A percentile compares a stretch with the other conserved stretches of the same genome.
These are phyloP conservation scores for Barnettozyma pratensis DNA, from an alignment of 805 yeast genomes.

Conservation along the genomic window DNA sequence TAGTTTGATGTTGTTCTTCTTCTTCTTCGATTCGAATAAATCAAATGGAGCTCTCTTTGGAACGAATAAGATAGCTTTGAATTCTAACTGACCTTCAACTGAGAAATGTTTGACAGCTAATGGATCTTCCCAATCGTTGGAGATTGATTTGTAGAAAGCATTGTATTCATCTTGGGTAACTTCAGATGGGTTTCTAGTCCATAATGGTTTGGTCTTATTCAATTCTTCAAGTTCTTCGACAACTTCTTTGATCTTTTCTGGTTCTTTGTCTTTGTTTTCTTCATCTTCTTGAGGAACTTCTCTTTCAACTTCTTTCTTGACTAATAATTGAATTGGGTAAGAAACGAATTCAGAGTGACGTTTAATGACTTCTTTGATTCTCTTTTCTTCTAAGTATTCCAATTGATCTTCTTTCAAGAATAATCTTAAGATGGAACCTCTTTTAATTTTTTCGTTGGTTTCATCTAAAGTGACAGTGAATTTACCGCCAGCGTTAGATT, in stretches of 20 bases:
- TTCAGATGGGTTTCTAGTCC: slow-evolving; percentile 99
- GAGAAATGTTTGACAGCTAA: slow-evolving; percentile 99
- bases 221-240: slow-evolving; percentile 97
- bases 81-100: slow-evolving; percentile 99
- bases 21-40: slow-evolving; percentile 96
- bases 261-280: slow-evolving; percentile 64
- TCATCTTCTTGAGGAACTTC: slow-evolving; percentile 54
- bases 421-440: slow-evolving; percentile 95
- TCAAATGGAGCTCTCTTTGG: slow-evolving; percentile 99
- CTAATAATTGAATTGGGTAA: slow-evolving; percentile 97
- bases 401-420: slow-evolving; percentile 98
- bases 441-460: slow-evolving; percentile 75
- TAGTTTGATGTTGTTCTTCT: slow-evolving; percentile 97
- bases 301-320: slow-evolving; percentile 78
- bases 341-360: slow-evolving; percentile 99
- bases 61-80: slow-evolving; percentile 94
- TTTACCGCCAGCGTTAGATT: slow-evolving; percentile 99
- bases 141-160: slow-evolving; percentile 98
- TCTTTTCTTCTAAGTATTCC: slow-evolving; percentile 98
- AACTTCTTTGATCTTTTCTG: slow-evolving; percentile 85
- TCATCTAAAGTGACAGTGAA: slow-evolving; percentile 93
- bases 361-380: slow-evolving; percentile 98
- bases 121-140: slow-evolving; percentile 99
- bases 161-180: slow-evolving; percentile 98
- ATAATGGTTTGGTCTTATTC: slow-evolving; percentile 97